Evolutionary conservation across 176 grass and related monocot species (phyloP).

Genomic region (Thinopyrum elongatum): DNA sequence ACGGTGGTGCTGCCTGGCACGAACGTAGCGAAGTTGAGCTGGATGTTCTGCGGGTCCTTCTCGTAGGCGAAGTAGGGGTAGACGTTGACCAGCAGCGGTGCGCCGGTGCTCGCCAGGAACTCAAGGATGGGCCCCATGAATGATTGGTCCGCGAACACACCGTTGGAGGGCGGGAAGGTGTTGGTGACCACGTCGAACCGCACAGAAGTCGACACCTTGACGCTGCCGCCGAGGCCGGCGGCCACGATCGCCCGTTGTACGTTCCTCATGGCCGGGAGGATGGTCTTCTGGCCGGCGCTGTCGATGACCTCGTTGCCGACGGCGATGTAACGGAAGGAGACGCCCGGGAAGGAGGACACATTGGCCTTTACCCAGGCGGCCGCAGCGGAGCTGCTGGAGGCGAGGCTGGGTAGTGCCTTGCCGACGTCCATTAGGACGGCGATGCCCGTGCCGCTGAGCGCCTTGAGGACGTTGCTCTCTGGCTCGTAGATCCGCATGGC

Average conservation of each 20-base stretch:
- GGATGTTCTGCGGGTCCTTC: not conserved
- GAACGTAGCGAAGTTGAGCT: constrained; percentile 48
- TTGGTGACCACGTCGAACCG: constrained; percentile 11
- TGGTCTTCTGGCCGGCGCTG: not conserved
- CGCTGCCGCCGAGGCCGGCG: constrained; percentile 19
- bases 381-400: constrained; percentile 22
- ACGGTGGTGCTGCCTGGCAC: constrained; percentile 36
- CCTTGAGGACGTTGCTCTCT: constrained; percentile 21
- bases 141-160: constrained; percentile 8
- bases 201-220: constrained; percentile 63
- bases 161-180: constrained; percentile 51
- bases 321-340: constrained; percentile 55
- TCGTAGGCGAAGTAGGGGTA: constrained; percentile 77
- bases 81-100: constrained; percentile 71
- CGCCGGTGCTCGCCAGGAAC: constrained; percentile 37
- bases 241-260: constrained; percentile 35
- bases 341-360: constrained; percentile 33
- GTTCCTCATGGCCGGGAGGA: constrained; percentile 77
- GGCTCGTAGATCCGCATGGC: constrained; percentile 62
- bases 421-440: constrained; percentile 41
- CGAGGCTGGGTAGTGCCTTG: constrained; percentile 40
- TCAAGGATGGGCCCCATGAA: constrained; percentile 32
- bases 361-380: constrained; percentile 52
- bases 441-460: constrained; percentile 50
- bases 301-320: constrained; percentile 68